phyloP scores from a whole-genome alignment of 306 rosid genomes.

The Heteromeles arbutifolia region DNA sequence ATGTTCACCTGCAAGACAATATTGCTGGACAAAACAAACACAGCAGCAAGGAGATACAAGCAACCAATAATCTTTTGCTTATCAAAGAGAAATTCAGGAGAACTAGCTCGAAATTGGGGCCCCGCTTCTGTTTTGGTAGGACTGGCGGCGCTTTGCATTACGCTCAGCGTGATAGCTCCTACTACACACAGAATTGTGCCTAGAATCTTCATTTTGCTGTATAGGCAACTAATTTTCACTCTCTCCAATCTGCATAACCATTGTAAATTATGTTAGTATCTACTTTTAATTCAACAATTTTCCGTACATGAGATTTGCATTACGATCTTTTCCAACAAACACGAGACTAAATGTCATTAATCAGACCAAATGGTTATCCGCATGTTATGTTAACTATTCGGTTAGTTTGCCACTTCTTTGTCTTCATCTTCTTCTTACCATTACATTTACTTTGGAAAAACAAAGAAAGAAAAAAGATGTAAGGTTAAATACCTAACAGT shows the following conservation, averaged over 20 bases:
- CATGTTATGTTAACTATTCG: neutral
- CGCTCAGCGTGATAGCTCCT: constrained; percentile 73
- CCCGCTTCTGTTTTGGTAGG: constrained; percentile 1
- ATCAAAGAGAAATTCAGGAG: constrained; percentile 34
- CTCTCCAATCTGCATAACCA: constrained; percentile 63
- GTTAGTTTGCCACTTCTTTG: neutral
- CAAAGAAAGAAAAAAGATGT: neutral
- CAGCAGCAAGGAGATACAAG: constrained; percentile 54
- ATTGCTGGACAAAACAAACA: constrained; percentile 48
- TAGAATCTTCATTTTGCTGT: constrained; percentile 65
- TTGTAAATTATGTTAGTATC: neutral
- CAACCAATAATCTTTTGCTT: constrained; percentile 60
- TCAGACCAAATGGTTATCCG: neutral
- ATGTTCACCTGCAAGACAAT: constrained; percentile 61
- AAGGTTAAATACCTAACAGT: constrained; percentile 42
- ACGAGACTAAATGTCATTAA: neutral
- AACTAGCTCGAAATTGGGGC: constrained; percentile 1
- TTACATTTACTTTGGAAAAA: neutral
- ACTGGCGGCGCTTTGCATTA: constrained; percentile 55
- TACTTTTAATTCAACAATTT: neutral
- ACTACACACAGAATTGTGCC: constrained; percentile 72
- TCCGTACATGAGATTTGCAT: neutral
- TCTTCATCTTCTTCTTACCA: neutral
- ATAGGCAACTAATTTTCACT: constrained; percentile 40
- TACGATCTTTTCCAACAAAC: neutral